These are phyloP conservation scores for Fusarium ambrosium DNA, from an alignment of 2,329 filamentous ascomycete genomes.

Conservation along the genomic window DNA sequence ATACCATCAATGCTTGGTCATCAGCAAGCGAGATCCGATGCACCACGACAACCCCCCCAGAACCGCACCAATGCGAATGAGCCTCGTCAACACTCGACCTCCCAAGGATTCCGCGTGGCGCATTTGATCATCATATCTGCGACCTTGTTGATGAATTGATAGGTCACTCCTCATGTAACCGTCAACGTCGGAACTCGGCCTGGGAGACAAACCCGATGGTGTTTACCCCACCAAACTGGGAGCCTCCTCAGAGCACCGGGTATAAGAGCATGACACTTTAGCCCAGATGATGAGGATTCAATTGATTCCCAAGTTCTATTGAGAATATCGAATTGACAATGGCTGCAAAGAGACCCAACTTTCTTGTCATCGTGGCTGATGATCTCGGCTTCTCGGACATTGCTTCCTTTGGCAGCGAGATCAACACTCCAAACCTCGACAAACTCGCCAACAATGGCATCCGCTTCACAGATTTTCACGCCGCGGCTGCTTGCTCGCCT, in stretches of 20 bases:
- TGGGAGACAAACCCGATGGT: constrained; percentile 7
- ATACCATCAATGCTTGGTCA: background rate
- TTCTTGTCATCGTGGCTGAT: constrained; percentile 21
- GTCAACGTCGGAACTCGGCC: constrained; percentile 15
- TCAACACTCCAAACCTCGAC: constrained; percentile 71
- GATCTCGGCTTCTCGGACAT: constrained; percentile 67
- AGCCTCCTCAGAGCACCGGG: constrained; percentile 5
- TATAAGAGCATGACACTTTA: background rate
- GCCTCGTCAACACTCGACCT: background rate
- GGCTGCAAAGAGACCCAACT: constrained; percentile 50
- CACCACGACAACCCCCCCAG: background rate
- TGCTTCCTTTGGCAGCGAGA: constrained; percentile 71
- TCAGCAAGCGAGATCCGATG: background rate
- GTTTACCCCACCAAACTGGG: constrained; percentile 3
- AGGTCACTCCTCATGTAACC: constrained; percentile 7
- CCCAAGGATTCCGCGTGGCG: background rate
- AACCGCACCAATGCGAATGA: constrained; percentile 2
- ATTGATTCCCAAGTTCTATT: background rate
- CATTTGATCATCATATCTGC: background rate
- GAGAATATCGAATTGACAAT: background rate
- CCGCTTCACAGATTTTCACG: constrained; percentile 73
- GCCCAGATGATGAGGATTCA: background rate
- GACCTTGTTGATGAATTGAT: background rate
- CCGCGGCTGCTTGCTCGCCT: constrained; percentile 73
- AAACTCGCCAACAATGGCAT: constrained; percentile 64